Conservation (phyloP, 768 basidiomycete species). For the Clavaria fumosa region DNA sequence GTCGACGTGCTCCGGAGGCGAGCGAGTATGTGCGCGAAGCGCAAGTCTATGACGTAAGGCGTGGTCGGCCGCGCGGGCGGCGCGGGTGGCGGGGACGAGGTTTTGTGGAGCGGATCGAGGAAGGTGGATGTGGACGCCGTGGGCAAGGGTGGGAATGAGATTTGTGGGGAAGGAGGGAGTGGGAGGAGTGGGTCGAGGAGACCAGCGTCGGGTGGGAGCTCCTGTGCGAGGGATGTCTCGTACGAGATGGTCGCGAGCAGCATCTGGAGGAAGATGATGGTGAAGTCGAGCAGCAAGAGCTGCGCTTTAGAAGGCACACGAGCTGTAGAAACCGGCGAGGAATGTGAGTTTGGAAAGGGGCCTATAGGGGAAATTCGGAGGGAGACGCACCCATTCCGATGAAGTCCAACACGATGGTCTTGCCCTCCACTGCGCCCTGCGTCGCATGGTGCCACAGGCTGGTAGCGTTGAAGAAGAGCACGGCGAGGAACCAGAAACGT, state of each 20-base stretch:
- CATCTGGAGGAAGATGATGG: constrained; percentile 52
- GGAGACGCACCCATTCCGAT: constrained; percentile 51
- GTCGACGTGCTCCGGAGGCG: constrained; percentile 41
- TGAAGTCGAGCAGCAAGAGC: constrained; percentile 49
- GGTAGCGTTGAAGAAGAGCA: constrained; percentile 41
- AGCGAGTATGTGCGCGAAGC: constrained; percentile 33
- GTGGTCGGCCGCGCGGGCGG: too few species aligned
- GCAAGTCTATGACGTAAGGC: constrained; percentile 52
- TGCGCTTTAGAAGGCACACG: constrained; percentile 49
- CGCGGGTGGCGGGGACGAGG: constrained; percentile 11
- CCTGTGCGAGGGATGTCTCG: constrained; percentile 33
- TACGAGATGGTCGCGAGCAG: constrained; percentile 54
- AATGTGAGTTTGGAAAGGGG: neutral
- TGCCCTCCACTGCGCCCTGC: constrained; percentile 36
- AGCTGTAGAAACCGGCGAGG: constrained; percentile 19
- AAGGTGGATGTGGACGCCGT: constrained; percentile 12
- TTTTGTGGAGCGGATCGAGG: constrained; percentile 13
- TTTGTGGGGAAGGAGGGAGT: constrained; percentile 7
- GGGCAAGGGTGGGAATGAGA: constrained; percentile 12
- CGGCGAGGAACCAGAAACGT: constrained; percentile 47
- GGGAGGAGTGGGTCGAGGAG: constrained; percentile 8
- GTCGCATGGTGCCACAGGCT: constrained; percentile 48
- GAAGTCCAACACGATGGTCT: constrained; percentile 59
- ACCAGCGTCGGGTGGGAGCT: constrained; percentile 8
- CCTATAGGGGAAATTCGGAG: too few species aligned